Evolutionary conservation across 106 monocot species (phyloP), one percentile per base, ranked within the genome.

Genomic region (Allium fistulosum): DNA sequence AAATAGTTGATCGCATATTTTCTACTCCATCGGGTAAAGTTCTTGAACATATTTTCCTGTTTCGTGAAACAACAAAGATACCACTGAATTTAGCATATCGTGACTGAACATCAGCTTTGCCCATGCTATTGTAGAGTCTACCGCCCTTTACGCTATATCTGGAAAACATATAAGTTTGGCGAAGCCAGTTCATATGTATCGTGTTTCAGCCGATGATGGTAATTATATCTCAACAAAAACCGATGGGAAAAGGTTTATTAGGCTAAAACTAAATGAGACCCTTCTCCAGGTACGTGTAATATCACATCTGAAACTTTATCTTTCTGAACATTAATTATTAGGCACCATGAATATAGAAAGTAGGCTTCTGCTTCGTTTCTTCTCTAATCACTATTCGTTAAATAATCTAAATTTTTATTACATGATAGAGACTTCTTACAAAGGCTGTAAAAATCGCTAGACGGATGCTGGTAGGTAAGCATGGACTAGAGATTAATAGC

Each of bases 241-340:
- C 53, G 90, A 99, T 26, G 92, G 87, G 45, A 93, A 83, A 69
- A 99, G 90, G 66, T 80, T 82, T 66, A 84, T 93, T 49, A 99
- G 87, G 69, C 53, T 99, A 72, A 99, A 93, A 82, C 60, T 75
- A 63, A 81, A 90, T 75, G 97, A 99, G 74, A 76, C 67, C 72
- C 84, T 93, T 69, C 78, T 93, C 72, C 90, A 93, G 87, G 97
- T 90, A 69, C 13, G 49, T 56, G 37, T 2, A 37, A 37, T 37
- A 37, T 37, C 37, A 37, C 5, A 37, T 37, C 37, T 37, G 37
- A 37, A 37, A 37, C 37, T 37, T 37, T 2, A 37, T 2, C 37
- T 37, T 37, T 37, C 5, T 37, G 37, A 37, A 37, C 2, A 4
- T 37, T 37, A 5, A 37, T 37, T 37, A 5, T 37, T 37, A 37